Base-by-base conservation (phyloP, 2,329 filamentous ascomycete species). In the Botrytis hyacinthi region DNA sequence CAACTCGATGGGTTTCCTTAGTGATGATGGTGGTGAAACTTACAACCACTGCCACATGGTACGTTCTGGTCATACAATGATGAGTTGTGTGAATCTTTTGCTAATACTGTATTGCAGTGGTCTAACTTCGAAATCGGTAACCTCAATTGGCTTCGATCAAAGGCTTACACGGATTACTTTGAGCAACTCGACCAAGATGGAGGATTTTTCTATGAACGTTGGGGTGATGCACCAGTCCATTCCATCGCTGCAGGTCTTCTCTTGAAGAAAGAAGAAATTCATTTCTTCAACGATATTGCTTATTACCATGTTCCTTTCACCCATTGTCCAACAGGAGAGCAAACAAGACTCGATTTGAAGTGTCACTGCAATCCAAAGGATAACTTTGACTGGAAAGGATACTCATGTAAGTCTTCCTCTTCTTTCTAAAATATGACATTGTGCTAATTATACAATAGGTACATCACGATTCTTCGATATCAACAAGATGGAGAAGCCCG, bases 341-440 rank as follows among this genome's bases (percentile, higher is more conserved):
- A 97, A 84, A 90, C 88, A 71, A 90, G 95, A 77, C 83, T 95
- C 72, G 92, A 97, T 77, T 89, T 95, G 78, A 95, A 93, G 82
- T 99, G 96, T 83, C 92, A 95, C 83, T 99, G 96, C 85, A 94
- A 99, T 81, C 95, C 96, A 12, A 91, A 92, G 80, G 93, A 98
- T 74, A 99, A 99, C 86, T 99, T 99, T 86, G 96, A 99, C 84
- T 99, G 97, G 97, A 98, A 97, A 84, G 93, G 93, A 70, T 98
- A 98, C 83, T 97, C 94, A 82, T 98, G 95, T 97, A 89, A 86
- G 93, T 86, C 32, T 29, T 18, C 18, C 1, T n/a, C 29, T 37
- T 42, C 2, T 35, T 22, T n/a, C 40, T 63, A 62, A 8, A 60
- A 37, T 20, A 67, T n/a, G 37, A 14, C 26, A 73, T 71, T 74